Percentiles rank a stretch among this genome's conserved stretches.
Conservation (phyloP, 306 rosid genomes). For the Rubus parviflorus region DNA sequence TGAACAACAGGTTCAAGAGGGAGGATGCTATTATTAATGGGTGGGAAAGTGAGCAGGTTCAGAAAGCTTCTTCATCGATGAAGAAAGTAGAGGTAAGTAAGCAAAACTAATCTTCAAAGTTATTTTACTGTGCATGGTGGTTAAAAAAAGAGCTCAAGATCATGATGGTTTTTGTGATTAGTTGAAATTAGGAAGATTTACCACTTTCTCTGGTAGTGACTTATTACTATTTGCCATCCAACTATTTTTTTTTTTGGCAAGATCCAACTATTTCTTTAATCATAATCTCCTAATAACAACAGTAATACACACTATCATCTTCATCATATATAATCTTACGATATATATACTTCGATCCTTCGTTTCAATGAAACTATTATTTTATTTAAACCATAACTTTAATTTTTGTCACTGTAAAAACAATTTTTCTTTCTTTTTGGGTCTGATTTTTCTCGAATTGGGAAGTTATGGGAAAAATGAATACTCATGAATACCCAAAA, state of each 20-base stretch:
- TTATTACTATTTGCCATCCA: not conserved
- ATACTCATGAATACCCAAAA: constrained; percentile 5
- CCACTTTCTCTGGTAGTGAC: constrained; percentile 5
- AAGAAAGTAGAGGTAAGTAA: constrained; percentile 79
- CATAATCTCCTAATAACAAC: not conserved
- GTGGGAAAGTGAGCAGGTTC: constrained; percentile 80
- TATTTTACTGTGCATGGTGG: not conserved
- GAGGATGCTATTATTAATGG: constrained; percentile 85
- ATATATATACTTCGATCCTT: not conserved
- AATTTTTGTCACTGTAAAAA: not conserved
- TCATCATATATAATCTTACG: not conserved
- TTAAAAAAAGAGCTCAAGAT: not conserved
- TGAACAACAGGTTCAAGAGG: constrained; percentile 88
- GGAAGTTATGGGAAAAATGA: not conserved
- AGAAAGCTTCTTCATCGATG: constrained; percentile 82
- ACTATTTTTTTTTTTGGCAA: not conserved
- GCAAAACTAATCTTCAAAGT: not conserved
- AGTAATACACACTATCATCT: not conserved
- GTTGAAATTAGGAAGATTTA: not conserved
- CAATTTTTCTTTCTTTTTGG: not conserved
- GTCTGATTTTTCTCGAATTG: not conserved
- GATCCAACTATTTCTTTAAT: not conserved
- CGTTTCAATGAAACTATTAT: not conserved
- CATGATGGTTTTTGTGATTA: constrained; percentile 13
- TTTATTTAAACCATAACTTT: not conserved